Conservation (phyloP, 805 yeast species). For the Metschnikowia continentalis region DNA sequence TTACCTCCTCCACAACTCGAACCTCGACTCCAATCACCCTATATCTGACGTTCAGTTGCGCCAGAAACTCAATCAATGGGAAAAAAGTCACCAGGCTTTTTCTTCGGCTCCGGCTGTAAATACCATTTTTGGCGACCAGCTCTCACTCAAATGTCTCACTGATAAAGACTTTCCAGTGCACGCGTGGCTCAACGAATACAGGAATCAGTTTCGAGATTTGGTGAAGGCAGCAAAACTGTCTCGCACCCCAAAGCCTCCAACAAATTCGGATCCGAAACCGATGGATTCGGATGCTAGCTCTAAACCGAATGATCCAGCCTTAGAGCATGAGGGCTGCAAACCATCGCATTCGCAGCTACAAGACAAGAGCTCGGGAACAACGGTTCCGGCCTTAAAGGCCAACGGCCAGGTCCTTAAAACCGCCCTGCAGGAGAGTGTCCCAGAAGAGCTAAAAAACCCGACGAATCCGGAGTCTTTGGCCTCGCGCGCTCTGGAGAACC, state of each 20-base stretch:
- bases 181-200: conserved; percentile 40
- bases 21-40: conserved; percentile 68
- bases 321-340: too few species aligned
- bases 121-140: conserved; percentile 19
- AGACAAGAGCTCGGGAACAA: background rate
- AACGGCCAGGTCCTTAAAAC: background rate
- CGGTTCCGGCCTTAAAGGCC: background rate
- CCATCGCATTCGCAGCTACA: too few species aligned
- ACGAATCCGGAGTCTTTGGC: background rate
- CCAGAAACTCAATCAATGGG: conserved; percentile 65
- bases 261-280: background rate
- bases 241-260: background rate
- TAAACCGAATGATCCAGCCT: background rate
- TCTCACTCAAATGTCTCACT: conserved; percentile 31
- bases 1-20: conserved; percentile 74
- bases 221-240: conserved; percentile 30
- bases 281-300: too few species aligned
- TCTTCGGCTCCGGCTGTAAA: conserved; percentile 8
- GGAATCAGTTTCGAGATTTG: conserved; percentile 37
- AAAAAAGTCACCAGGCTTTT: conserved; percentile 39
- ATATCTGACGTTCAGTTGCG: conserved; percentile 51
- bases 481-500: background rate
- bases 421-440: background rate
- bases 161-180: conserved; percentile 45
- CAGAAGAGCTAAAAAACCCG: background rate